phyloP scores from a whole-genome alignment of 2,329 filamentous ascomycete genomes.

The Capronia coronata region DNA sequence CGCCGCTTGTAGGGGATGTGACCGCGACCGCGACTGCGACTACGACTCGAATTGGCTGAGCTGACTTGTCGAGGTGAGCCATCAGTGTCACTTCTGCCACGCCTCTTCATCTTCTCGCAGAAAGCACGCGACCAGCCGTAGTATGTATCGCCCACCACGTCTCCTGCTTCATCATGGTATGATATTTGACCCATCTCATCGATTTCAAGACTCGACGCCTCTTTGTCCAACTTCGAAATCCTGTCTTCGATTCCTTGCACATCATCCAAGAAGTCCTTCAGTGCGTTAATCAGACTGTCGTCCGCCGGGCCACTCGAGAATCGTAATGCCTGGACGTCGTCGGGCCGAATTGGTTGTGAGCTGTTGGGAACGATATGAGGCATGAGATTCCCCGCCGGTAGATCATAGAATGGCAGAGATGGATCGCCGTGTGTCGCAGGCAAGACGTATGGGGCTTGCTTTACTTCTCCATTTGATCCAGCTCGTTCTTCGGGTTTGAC shows the following conservation, averaged over 20 bases:
- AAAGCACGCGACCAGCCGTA: slow-evolving; percentile 82
- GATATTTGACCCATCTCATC: slow-evolving; percentile 68
- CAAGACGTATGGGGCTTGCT: slow-evolving; percentile 59
- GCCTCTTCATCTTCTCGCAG: slow-evolving; percentile 69
- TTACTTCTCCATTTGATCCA: slow-evolving; percentile 5
- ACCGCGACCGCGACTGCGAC: slow-evolving; percentile 42
- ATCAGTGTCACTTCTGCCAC: slow-evolving; percentile 27
- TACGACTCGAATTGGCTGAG: slow-evolving; percentile 30
- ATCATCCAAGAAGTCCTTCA: slow-evolving; percentile 64
- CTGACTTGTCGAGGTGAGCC: slow-evolving; percentile 8
- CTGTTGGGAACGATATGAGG: slow-evolving; percentile 72
- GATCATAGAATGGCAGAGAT: slow-evolving; percentile 68
- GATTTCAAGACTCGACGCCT: slow-evolving; percentile 54
- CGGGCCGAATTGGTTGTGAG: slow-evolving; percentile 63
- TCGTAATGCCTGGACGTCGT: slow-evolving; percentile 64
- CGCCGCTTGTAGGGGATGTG: slow-evolving; percentile 39
- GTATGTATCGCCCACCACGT: slow-evolving; percentile 65
- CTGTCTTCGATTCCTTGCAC: slow-evolving; percentile 54
- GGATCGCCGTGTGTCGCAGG: slow-evolving; percentile 72
- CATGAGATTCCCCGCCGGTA: slow-evolving; percentile 75
- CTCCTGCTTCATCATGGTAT: slow-evolving; percentile 59
- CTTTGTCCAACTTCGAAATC: slow-evolving; percentile 46
- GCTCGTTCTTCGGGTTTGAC: background rate
- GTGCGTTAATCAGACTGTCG: slow-evolving; percentile 56
- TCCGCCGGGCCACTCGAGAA: slow-evolving; percentile 63